A percentile compares a stretch with the other conserved stretches of the same genome.
Evolutionary conservation across 345 rosid genomes (phyloP).

Genomic region (Syzygium grande): DNA sequence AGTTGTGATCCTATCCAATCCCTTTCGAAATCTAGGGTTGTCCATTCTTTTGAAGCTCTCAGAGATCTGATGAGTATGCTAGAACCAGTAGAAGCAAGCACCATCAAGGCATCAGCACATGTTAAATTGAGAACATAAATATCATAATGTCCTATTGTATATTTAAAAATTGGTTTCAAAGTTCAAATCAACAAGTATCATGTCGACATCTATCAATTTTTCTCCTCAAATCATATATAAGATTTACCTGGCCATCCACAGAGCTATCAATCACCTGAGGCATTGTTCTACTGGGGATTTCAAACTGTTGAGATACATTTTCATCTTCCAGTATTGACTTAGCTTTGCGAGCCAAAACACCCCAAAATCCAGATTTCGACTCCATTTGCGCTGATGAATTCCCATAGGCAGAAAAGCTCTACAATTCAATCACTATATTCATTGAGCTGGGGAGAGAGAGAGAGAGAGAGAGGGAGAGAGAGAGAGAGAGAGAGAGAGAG

Average conservation of each 20-base stretch:
- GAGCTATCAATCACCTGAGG: slow-evolving; percentile 32
- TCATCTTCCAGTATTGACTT: slow-evolving; percentile 82
- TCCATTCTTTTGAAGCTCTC: slow-evolving; percentile 50
- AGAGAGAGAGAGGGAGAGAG: no score
- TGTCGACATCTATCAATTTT: neutral
- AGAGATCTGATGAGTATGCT: slow-evolving; percentile 18
- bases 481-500: neutral
- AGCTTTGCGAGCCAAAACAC: slow-evolving; percentile 77
- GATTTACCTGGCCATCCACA: slow-evolving; percentile 30
- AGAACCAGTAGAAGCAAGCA: slow-evolving; percentile 6
- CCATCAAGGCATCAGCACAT: neutral
- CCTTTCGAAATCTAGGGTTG: slow-evolving; percentile 58
- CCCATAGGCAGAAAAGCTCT: slow-evolving; percentile 74
- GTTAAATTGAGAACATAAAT: neutral
- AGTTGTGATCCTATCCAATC: slow-evolving; percentile 61
- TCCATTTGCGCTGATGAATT: slow-evolving; percentile 20
- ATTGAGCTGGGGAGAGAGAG: neutral
- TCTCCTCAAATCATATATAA: neutral
- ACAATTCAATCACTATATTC: neutral
- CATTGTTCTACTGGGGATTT: slow-evolving; percentile 17
- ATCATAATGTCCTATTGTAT: neutral
- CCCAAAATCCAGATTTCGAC: slow-evolving; percentile 66
- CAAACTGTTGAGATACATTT: slow-evolving; percentile 19
- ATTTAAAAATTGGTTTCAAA: neutral
- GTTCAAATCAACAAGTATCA: neutral